Evolutionary conservation across 2,329 filamentous ascomycete genomes (phyloP), one percentile per base, ranked within the genome.

Genomic region (Alternaria dauci): DNA sequence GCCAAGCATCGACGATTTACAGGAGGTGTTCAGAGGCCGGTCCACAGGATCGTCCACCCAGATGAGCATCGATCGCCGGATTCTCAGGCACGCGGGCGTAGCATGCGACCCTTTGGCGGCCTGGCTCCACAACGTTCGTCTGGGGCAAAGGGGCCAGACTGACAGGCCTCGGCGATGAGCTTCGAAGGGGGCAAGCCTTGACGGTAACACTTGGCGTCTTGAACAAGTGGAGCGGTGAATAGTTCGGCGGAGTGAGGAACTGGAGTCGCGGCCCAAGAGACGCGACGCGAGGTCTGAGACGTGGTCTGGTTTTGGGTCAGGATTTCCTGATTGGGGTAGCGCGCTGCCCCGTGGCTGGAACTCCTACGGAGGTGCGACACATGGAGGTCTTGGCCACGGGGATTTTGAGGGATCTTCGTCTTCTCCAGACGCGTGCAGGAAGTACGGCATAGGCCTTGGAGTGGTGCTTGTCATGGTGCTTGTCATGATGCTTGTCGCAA

Each of bases 331-430:
- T 28, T 32, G 39, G 55, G 28, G 47, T 71, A 67, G 65, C 60
- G 50, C 62, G 42, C 61, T 65, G 48, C 28, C 58, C 63, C 55
- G 26, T 55, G 62, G 52, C 56, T 62, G 54, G 50, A 60, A 59
- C 59, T 73, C 68, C 61, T 63, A 69, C 72, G 68, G 48, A 75
- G 68, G 66, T 76, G 75, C 70, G 73, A 77, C 75, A 58, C 46
- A 42, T 59, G 23, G 43, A 56, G 52, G 39, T 63, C 71, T 71
- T 72, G 67, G 66, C 65, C 53, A 43, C 61, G 42, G 55, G 43
- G 51, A 62, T 54, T 41, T 42, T 52, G 48, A 54, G 56, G n/a
- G 25, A 43, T 39, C 20, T 46, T 38, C 53, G 32, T 47, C 41
- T 43, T 47, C 36, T 56, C 52, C 61, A 54, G 55, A 52, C 43